Conservation (phyloP, 495 filamentous ascomycete species). For the Neurospora cerealis region DNA sequence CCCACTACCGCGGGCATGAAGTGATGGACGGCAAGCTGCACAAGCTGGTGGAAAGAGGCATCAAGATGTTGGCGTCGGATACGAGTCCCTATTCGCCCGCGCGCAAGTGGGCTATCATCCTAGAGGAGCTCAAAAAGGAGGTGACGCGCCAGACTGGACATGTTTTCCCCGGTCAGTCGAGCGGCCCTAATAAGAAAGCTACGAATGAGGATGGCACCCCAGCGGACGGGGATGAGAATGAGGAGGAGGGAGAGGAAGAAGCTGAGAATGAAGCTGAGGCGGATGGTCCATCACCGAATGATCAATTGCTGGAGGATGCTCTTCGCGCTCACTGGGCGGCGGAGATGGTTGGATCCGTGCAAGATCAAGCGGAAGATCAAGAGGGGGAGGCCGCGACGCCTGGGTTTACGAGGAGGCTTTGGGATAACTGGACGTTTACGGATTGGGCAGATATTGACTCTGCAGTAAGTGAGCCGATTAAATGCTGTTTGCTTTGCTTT, state of each 20-base stretch:
- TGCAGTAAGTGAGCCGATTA: conserved; percentile 10
- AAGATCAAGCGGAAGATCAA: not conserved
- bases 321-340: conserved; percentile 16
- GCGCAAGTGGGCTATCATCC: conserved; percentile 10
- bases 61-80: conserved; percentile 1
- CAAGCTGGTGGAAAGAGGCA: conserved; percentile 5
- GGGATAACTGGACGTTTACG: conserved; percentile 14
- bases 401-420: not conserved
- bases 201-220: not conserved
- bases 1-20: not conserved
- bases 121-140: conserved; percentile 15
- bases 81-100: conserved; percentile 11
- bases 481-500: not conserved
- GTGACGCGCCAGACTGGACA: not conserved
- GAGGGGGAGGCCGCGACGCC: not conserved
- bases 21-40: conserved; percentile 1
- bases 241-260: not conserved
- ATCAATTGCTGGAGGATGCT: conserved; percentile 13
- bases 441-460: conserved; percentile 21
- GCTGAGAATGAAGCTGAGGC: not conserved
- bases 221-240: not conserved
- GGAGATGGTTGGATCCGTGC: not conserved
- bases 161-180: not conserved
- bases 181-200: not conserved
- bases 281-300: conserved; percentile 1